Percentiles rank a stretch among this genome's conserved stretches.
These are phyloP conservation scores for Geotrichum cucujoidarum DNA, from an alignment of 1,139 yeast species.

Conservation along the genomic window DNA sequence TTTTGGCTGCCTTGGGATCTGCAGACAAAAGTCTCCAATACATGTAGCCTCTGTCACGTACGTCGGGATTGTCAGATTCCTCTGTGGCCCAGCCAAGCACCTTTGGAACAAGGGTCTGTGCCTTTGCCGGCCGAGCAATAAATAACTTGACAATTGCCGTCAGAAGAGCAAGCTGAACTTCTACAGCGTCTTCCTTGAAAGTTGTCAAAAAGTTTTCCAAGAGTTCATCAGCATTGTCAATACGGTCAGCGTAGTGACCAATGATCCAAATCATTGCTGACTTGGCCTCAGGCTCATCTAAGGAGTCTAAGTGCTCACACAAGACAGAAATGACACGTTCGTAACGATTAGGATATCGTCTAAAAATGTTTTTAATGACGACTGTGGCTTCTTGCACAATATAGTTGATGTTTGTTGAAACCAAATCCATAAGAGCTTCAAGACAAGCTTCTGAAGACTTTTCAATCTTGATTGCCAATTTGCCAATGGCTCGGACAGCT, in stretches of 20 bases:
- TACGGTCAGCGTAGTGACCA: constrained; percentile 60
- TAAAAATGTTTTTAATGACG: constrained; percentile 67
- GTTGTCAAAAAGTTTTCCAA: constrained; percentile 45
- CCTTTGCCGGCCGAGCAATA: constrained; percentile 50
- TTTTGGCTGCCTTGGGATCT: constrained; percentile 42
- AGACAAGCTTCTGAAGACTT: constrained; percentile 61
- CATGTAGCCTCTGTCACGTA: constrained; percentile 78
- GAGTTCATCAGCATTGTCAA: constrained; percentile 46
- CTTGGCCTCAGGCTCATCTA: constrained; percentile 77
- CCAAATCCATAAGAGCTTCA: constrained; percentile 53
- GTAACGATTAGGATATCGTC: constrained; percentile 63
- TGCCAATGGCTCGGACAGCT: constrained; percentile 86
- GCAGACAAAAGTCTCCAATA: constrained; percentile 77
- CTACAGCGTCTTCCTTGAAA: constrained; percentile 59
- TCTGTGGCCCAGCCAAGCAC: constrained; percentile 71
- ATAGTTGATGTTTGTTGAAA: constrained; percentile 64
- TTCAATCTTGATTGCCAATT: constrained; percentile 70
- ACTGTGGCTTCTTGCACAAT: constrained; percentile 77
- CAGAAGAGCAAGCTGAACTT: constrained; percentile 67
- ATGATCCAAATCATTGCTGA: constrained; percentile 78
- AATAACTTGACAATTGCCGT: constrained; percentile 74
- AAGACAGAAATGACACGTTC: constrained; percentile 42
- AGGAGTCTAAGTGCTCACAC: constrained; percentile 42
- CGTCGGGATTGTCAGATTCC: constrained; percentile 70
- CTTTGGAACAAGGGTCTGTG: constrained; percentile 54